A percentile compares a stretch with the other conserved stretches of the same genome.
phyloP scores from a whole-genome alignment of 768 basidiomycete species.

The Xerocomellus amylosporus region DNA sequence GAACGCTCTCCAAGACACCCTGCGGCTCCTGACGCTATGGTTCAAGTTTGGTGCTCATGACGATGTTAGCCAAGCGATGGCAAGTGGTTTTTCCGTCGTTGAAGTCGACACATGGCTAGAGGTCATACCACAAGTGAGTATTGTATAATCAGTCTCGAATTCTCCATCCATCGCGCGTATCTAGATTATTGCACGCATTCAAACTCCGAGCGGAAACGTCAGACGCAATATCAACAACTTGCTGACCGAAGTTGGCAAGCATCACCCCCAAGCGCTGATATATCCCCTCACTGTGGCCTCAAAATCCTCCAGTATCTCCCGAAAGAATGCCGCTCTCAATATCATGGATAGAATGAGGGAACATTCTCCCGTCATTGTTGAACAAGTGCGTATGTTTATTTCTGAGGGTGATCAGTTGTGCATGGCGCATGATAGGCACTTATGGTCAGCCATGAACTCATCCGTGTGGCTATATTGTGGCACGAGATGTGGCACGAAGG shows the following conservation, averaged over 20 bases:
- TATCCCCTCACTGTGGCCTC: constrained; percentile 96
- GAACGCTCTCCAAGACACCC: constrained; percentile 91
- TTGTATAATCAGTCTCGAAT: not conserved
- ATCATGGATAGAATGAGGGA: constrained; percentile 95
- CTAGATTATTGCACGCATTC: constrained; percentile 97
- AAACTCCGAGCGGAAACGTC: constrained; percentile 86
- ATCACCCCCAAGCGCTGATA: constrained; percentile 96
- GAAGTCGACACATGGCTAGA: constrained; percentile 98
- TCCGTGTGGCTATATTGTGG: constrained; percentile 97
- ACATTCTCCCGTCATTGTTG: constrained; percentile 82
- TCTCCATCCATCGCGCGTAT: not conserved
- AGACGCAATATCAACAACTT: constrained; percentile 86
- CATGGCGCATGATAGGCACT: constrained; percentile 51
- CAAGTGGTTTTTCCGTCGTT: constrained; percentile 79
- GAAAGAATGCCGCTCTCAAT: constrained; percentile 75
- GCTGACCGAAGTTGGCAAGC: constrained; percentile 88
- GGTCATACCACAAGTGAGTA: constrained; percentile 89
- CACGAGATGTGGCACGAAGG: constrained; percentile 99
- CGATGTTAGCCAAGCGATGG: constrained; percentile 88
- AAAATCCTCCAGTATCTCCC: constrained; percentile 83
- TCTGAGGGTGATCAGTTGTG: not conserved
- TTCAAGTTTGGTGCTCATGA: constrained; percentile 94
- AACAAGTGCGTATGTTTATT: constrained; percentile 55
- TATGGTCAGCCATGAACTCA: constrained; percentile 89
- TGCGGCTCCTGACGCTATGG: constrained; percentile 92